Evolutionary conservation across 1,284 basidiomycete genomes (phyloP), one percentile per base, ranked within the genome.

Genomic region (Moesziomyces sp.): DNA sequence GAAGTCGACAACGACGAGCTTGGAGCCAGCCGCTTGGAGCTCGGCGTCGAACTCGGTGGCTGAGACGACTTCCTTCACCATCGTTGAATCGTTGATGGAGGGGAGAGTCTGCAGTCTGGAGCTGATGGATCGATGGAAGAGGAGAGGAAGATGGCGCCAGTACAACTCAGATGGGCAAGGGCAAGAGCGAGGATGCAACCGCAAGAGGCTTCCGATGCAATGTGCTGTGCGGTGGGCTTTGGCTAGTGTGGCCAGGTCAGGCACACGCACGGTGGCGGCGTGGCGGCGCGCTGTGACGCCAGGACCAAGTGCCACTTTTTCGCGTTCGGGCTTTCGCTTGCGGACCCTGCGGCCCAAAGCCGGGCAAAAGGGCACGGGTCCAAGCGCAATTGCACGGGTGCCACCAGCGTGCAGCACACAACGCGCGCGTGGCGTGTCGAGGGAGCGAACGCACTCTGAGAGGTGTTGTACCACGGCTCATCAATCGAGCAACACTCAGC

Each of bases 1-100:
- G n/a, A 74, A 74, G 59, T 74, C 72, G 44, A 74, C 72, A 21
- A 74, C 72, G 26, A 74, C 72, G 9, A 71, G 67, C 63, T 71
- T 74, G 49, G 59, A 62, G 42, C 67, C 56, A 6, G 72, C 72
- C 30, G 58, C 46, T 26, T 26, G 57, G 56, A 74, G 67, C 59
- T 74, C 62, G 14, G 55, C 14, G 44, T 74, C 72, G 45, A 74
- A 74, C 43, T 74, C 72, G 50, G 56, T 33, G 42, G 58, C 53
- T n/a, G 67, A 66, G 23, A 52, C 49, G 30, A 74, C 56, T 48
- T 74, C 62, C 52, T 74, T 74, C 50, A 67, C 72, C 72, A 74
- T 74, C 47, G 28, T 72, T 63, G 26, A 44, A 38, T 45, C 23
- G 40, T 23, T 33, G 21, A 40, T 18, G 19, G 16, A 48, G 21